phyloP scores from a whole-genome alignment of 805 yeast species.

The Barnettozyma siamensis region DNA sequence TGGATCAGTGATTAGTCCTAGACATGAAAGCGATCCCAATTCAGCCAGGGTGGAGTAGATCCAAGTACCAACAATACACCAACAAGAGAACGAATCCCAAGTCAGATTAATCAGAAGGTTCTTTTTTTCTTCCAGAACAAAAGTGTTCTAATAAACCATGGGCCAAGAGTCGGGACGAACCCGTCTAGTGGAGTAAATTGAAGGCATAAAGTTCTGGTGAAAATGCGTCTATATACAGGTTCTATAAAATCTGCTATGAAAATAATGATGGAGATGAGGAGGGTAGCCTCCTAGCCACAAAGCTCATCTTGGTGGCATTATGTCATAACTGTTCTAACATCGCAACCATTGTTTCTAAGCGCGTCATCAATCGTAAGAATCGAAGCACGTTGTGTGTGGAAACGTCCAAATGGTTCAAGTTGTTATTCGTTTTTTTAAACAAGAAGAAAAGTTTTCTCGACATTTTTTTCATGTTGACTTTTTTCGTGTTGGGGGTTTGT shows the following conservation, averaged over 20 bases:
- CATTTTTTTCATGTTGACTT: background rate
- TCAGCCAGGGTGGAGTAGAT: conserved; percentile 29
- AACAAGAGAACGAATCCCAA: background rate
- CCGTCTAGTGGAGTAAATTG: conserved; percentile 24
- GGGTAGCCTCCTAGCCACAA: background rate
- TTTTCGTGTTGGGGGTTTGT: background rate
- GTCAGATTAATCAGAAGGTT: background rate
- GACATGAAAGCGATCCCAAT: conserved; percentile 11
- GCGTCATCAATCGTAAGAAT: too few relatives aligned
- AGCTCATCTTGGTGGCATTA: background rate
- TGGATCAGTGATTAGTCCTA: conserved; percentile 27
- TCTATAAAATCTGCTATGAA: background rate
- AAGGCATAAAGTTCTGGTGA: conserved; percentile 23
- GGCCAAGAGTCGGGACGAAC: conserved; percentile 28
- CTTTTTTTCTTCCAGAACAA: conserved; percentile 25
- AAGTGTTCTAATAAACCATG: conserved; percentile 26
- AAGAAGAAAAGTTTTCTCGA: background rate
- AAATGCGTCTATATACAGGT: too few relatives aligned
- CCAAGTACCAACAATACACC: conserved; percentile 8
- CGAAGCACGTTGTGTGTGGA: too few relatives aligned
- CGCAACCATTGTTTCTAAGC: too few relatives aligned
- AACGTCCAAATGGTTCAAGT: too few relatives aligned
- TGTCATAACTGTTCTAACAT: background rate
- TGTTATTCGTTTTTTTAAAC: too few relatives aligned
- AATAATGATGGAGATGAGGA: too few relatives aligned